Evolutionary conservation across 2,329 filamentous ascomycete genomes (phyloP).

Genomic region (Alternaria sp.): DNA sequence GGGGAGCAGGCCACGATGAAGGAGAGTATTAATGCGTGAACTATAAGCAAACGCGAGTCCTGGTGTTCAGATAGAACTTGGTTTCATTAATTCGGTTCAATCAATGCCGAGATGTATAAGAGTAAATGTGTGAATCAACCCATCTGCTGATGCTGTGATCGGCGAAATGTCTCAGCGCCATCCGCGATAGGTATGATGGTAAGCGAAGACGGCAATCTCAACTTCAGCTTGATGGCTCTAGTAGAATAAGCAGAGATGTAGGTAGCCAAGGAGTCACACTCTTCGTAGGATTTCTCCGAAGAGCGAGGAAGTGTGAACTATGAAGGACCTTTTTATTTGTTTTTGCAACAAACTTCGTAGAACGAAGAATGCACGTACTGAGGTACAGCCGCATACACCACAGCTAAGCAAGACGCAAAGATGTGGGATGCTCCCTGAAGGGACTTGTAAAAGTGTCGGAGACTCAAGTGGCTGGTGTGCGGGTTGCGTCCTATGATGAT

Average conservation of each 20-base stretch:
- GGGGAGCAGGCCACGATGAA: constrained; percentile 19
- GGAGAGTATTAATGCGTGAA: constrained; percentile 26
- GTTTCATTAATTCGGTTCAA: background rate
- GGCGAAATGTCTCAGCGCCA: constrained; percentile 29
- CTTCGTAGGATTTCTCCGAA: constrained; percentile 54
- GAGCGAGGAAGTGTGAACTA: constrained; percentile 63
- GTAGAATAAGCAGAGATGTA: constrained; percentile 49
- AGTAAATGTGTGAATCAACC: background rate
- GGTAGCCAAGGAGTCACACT: constrained; percentile 64
- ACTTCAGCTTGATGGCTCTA: constrained; percentile 47
- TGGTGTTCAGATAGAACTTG: background rate
- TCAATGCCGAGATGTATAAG: background rate
- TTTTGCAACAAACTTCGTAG: constrained; percentile 55
- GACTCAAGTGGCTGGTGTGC: constrained; percentile 59
- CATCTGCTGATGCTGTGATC: background rate
- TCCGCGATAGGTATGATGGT: constrained; percentile 34
- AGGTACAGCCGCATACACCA: constrained; percentile 55
- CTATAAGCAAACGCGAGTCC: too few species aligned
- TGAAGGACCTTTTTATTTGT: constrained; percentile 59
- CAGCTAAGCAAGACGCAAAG: constrained; percentile 59
- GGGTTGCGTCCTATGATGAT: constrained; percentile 35
- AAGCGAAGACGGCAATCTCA: constrained; percentile 27
- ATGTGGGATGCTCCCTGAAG: constrained; percentile 56
- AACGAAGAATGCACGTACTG: constrained; percentile 46
- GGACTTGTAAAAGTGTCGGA: constrained; percentile 55